A percentile compares a stretch with the other conserved stretches of the same genome.
phyloP scores from a whole-genome alignment of 2,329 filamentous ascomycete species.

The Didymella exigua region DNA sequence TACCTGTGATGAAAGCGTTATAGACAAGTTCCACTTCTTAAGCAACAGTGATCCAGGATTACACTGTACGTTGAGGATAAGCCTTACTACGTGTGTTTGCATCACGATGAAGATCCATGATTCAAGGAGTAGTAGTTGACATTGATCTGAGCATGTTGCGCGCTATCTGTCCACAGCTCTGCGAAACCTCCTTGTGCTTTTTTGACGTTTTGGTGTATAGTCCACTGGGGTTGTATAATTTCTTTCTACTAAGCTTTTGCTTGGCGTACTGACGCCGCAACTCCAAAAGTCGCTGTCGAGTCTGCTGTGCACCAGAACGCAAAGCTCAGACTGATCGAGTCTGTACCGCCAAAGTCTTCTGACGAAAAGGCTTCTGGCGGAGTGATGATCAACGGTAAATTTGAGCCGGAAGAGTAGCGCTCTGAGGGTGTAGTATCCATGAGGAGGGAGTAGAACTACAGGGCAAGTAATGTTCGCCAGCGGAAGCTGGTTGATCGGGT shows the following conservation, averaged over 20 bases:
- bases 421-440: slow-evolving; percentile 5
- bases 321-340: slow-evolving; percentile 10
- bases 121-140: slow-evolving; percentile 7
- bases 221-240: neutral
- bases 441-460: slow-evolving; percentile 15
- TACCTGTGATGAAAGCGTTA: no score
- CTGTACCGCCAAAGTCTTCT: neutral
- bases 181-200: slow-evolving; percentile 6
- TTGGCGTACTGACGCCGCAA: neutral
- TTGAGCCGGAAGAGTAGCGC: slow-evolving; percentile 11
- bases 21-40: no score
- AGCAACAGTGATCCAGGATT: no score
- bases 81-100: no score
- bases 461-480: neutral
- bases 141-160: slow-evolving; percentile 4
- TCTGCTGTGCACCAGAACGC: neutral
- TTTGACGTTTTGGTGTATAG: neutral
- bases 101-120: no score
- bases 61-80: no score
- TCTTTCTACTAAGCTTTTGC: slow-evolving; percentile 1
- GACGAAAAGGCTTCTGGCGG: neutral
- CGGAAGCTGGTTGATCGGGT: slow-evolving; percentile 2
- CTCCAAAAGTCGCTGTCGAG: neutral
- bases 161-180: slow-evolving; percentile 2
- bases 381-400: slow-evolving; percentile 12